Evolutionary conservation across 140 eudicot species (phyloP).

Genomic region (Flaveria floridana): DNA sequence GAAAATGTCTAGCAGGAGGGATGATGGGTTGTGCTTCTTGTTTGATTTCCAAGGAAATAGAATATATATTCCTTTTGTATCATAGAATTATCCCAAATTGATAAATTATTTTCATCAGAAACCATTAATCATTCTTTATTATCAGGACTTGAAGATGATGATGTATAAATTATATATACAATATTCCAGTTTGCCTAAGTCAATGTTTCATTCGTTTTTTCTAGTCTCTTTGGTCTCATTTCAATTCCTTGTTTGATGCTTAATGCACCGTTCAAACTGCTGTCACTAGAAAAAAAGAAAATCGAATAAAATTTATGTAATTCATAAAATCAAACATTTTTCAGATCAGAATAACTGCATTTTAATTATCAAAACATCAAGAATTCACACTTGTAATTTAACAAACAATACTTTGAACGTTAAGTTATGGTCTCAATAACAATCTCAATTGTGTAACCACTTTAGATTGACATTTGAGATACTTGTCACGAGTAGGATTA

Average conservation of each 20-base stretch:
- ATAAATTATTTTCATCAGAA: background rate
- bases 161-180: too few relatives aligned
- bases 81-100: background rate
- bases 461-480: too few relatives aligned
- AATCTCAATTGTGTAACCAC: too few relatives aligned
- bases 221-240: background rate
- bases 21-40: background rate
- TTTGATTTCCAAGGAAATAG: background rate
- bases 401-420: too few relatives aligned
- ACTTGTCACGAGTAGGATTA: too few relatives aligned
- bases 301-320: too few relatives aligned
- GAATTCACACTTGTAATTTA: too few relatives aligned
- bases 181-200: background rate
- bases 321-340: background rate
- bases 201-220: background rate
- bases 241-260: background rate
- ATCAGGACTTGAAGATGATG: too few relatives aligned
- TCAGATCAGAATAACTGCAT: too few relatives aligned
- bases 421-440: too few relatives aligned
- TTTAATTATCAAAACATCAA: too few relatives aligned
- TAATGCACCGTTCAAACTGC: background rate
- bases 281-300: background rate
- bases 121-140: too few relatives aligned
- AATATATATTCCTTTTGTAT: background rate
- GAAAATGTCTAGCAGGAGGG: background rate